Percentiles rank a stretch among this genome's conserved stretches.
phyloP scores from a whole-genome alignment of 768 basidiomycete species.

The Tephrocybe sp. region DNA sequence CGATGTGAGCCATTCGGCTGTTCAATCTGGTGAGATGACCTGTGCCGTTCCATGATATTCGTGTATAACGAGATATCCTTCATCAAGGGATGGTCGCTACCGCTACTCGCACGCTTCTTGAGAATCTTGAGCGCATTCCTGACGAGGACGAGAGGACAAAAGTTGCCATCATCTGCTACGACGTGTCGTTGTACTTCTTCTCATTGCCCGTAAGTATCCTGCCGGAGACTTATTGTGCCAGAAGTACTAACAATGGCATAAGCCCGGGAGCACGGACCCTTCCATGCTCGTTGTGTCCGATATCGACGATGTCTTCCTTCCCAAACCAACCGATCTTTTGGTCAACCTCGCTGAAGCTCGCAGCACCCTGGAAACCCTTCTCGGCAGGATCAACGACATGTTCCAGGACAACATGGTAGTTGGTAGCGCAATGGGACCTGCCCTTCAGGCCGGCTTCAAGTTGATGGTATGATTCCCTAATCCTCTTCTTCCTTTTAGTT shows the following conservation, averaged over 20 bases:
- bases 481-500: neutral
- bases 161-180: constrained; percentile 89
- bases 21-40: constrained; percentile 70
- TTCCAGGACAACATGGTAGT: constrained; percentile 87
- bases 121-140: constrained; percentile 90
- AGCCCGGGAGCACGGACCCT: constrained; percentile 76
- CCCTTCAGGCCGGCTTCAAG: constrained; percentile 94
- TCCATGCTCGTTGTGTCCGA: constrained; percentile 98
- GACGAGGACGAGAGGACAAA: constrained; percentile 66
- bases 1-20: constrained; percentile 90
- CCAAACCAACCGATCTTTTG: constrained; percentile 94
- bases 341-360: constrained; percentile 90
- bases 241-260: neutral
- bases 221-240: neutral
- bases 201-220: constrained; percentile 24
- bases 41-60: neutral
- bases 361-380: constrained; percentile 74
- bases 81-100: constrained; percentile 96
- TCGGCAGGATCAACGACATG: constrained; percentile 90
- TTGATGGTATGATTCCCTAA: constrained; percentile 46
- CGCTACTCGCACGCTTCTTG: constrained; percentile 93
- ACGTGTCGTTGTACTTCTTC: constrained; percentile 95
- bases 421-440: constrained; percentile 50
- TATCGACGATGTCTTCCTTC: constrained; percentile 88
- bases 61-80: neutral